phyloP scores from a whole-genome alignment of 2,329 filamentous ascomycete genomes.

The Scopulariopsis brevicaulis region DNA sequence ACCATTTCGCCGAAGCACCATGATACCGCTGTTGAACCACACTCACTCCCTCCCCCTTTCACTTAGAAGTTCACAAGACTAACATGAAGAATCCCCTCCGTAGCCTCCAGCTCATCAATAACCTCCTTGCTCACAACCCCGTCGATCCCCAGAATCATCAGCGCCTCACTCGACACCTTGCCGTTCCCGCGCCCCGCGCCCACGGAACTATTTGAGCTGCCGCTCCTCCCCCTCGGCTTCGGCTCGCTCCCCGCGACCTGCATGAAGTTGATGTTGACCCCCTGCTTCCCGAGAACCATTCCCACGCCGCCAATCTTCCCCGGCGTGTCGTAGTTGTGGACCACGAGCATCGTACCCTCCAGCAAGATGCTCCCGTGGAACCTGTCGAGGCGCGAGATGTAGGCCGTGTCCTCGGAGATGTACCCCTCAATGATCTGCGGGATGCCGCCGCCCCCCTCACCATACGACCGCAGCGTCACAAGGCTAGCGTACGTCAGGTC shows the following conservation, averaged over 20 bases:
- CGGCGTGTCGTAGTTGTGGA: slow-evolving; percentile 70
- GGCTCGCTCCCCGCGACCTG: slow-evolving; percentile 49
- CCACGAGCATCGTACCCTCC: slow-evolving; percentile 62
- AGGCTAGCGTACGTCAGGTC: slow-evolving; percentile 56
- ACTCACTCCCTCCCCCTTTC: neutral
- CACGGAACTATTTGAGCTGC: slow-evolving; percentile 4
- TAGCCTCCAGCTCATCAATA: slow-evolving; percentile 31
- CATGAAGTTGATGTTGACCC: slow-evolving; percentile 75
- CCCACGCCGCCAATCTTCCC: slow-evolving; percentile 78
- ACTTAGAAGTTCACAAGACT: slow-evolving; percentile 33
- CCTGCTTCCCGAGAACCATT: slow-evolving; percentile 53
- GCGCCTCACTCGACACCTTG: slow-evolving; percentile 44
- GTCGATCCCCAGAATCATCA: slow-evolving; percentile 74
- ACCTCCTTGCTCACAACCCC: slow-evolving; percentile 48
- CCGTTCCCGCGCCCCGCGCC: neutral
- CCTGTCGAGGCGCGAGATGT: slow-evolving; percentile 61
- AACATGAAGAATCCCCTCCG: slow-evolving; percentile 44
- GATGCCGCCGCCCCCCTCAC: slow-evolving; percentile 12
- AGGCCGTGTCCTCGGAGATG: slow-evolving; percentile 49
- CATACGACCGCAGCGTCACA: slow-evolving; percentile 53
- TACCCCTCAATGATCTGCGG: slow-evolving; percentile 52
- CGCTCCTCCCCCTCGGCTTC: slow-evolving; percentile 13
- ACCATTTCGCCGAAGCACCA: neutral
- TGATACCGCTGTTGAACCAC: neutral
- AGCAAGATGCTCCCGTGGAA: slow-evolving; percentile 67